phyloP scores from a whole-genome alignment of 2,329 filamentous ascomycete species.

The Alternaria sp. region DNA sequence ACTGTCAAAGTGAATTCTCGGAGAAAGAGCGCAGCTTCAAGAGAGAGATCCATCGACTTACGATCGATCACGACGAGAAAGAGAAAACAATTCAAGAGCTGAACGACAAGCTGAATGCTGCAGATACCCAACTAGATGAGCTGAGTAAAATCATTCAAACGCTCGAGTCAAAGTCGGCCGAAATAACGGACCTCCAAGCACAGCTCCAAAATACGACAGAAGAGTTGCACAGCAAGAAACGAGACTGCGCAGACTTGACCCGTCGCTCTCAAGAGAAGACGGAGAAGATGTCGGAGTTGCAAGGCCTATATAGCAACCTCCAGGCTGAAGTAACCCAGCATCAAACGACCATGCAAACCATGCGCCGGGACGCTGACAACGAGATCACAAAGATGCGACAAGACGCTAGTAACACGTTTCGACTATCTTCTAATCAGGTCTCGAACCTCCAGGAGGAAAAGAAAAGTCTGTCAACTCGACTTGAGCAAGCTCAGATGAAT shows the following conservation, averaged over 20 bases:
- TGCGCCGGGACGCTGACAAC: slow-evolving; percentile 24
- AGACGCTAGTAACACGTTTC: slow-evolving; percentile 15
- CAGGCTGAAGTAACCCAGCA: slow-evolving; percentile 22
- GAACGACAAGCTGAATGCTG: slow-evolving; percentile 15
- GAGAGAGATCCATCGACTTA: slow-evolving; percentile 27
- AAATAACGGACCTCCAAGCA: slow-evolving; percentile 21
- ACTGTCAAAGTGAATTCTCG: slow-evolving; percentile 13
- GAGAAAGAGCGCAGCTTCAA: slow-evolving; percentile 25
- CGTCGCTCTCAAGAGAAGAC: slow-evolving; percentile 7
- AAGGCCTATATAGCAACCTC: slow-evolving; percentile 15
- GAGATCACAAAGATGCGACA: slow-evolving; percentile 8
- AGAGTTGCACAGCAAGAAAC: slow-evolving; percentile 10
- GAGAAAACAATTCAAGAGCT: slow-evolving; percentile 11
- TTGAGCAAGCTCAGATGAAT: slow-evolving; percentile 20
- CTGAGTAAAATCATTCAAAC: slow-evolving; percentile 10
- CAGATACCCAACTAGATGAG: slow-evolving; percentile 14
- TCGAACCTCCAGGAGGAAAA: slow-evolving; percentile 22
- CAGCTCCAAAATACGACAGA: slow-evolving; percentile 16
- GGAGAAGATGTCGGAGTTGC: slow-evolving; percentile 5
- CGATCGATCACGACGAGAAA: slow-evolving; percentile 23
- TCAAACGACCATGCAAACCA: slow-evolving; percentile 11
- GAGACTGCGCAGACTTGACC: slow-evolving; percentile 8
- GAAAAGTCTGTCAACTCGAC: slow-evolving; percentile 8
- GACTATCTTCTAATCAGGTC: slow-evolving; percentile 10
- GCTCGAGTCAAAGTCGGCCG: slow-evolving; percentile 7